These are phyloP conservation scores for Fusarium lateritium DNA, from an alignment of 2,329 filamentous ascomycete species.

Conservation along the genomic window DNA sequence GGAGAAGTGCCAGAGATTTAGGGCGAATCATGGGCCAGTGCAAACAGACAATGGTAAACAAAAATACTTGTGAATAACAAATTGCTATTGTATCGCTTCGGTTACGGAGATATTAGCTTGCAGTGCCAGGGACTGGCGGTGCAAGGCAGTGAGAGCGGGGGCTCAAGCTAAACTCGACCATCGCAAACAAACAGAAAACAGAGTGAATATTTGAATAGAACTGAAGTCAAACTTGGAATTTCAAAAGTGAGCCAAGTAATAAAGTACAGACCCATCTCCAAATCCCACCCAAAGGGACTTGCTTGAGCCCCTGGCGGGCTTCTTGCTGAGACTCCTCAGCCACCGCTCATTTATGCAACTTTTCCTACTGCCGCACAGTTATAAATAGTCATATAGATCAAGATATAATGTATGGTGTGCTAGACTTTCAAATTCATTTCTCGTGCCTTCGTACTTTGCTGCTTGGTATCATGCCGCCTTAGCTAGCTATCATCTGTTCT, in stretches of 20 bases:
- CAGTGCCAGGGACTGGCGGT: slow-evolving; percentile 8
- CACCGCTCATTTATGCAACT: not conserved
- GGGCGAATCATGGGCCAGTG: not conserved
- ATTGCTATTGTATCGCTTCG: not conserved
- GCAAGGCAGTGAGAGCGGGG: slow-evolving; percentile 5
- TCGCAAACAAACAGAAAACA: not conserved
- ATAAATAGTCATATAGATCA: not conserved
- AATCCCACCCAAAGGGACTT: not conserved
- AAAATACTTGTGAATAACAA: not conserved
- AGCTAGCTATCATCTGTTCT: slow-evolving; percentile 20
- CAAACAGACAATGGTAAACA: not conserved
- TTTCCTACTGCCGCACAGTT: not conserved
- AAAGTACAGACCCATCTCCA: not conserved
- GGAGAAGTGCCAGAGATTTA: not conserved
- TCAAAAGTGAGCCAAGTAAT: too few relatives aligned
- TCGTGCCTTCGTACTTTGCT: slow-evolving; percentile 20
- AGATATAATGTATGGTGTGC: not conserved
- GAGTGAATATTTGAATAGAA: not conserved
- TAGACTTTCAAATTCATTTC: slow-evolving; percentile 6
- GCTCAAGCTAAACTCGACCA: not conserved
- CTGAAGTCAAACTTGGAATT: too few relatives aligned
- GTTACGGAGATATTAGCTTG: slow-evolving; percentile 7
- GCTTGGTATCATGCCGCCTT: slow-evolving; percentile 8
- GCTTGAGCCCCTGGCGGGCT: not conserved
- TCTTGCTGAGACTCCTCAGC: slow-evolving; percentile 6